phyloP scores from a whole-genome alignment of 225 moss, liverwort and hornwort genomes.

The Sphagnum tenellum region DNA sequence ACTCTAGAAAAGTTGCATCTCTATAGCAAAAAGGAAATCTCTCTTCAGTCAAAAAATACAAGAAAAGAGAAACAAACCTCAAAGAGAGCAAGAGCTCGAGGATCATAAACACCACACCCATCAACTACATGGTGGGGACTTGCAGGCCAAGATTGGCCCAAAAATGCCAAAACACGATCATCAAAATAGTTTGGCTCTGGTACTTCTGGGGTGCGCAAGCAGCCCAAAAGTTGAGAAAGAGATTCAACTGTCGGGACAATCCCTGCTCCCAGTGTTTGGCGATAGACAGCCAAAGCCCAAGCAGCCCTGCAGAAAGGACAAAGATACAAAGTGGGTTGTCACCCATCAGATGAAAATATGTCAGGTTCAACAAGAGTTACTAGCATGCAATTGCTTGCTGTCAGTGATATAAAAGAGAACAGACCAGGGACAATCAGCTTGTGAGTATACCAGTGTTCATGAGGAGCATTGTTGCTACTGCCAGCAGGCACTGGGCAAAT shows the following conservation, averaged over 20 bases:
- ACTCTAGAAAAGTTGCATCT: too few species aligned
- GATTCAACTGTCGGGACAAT: constrained; percentile 62
- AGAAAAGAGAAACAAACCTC: constrained; percentile 24
- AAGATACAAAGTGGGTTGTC: neutral
- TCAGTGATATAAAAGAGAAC: too few species aligned
- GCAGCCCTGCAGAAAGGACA: constrained; percentile 48
- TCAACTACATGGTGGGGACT: constrained; percentile 23
- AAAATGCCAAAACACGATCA: constrained; percentile 29
- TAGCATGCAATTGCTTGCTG: too few species aligned
- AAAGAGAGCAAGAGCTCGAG: constrained; percentile 73
- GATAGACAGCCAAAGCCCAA: constrained; percentile 88
- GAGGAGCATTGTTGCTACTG: constrained; percentile 37
- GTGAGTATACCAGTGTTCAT: constrained; percentile 66
- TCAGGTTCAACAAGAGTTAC: too few species aligned
- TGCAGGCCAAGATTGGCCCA: constrained; percentile 34
- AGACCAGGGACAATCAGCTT: too few species aligned
- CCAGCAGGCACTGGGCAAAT: constrained; percentile 51
- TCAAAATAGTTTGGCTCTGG: constrained; percentile 21
- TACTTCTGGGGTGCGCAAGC: constrained; percentile 75
- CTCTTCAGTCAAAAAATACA: too few species aligned
- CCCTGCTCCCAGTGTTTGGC: constrained; percentile 73
- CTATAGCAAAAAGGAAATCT: too few species aligned
- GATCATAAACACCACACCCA: constrained; percentile 77
- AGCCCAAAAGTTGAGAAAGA: constrained; percentile 77
- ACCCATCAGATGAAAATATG: neutral